Conservation (phyloP, 1,139 yeast species). For the Protomyces lactucae-debilis region DNA sequence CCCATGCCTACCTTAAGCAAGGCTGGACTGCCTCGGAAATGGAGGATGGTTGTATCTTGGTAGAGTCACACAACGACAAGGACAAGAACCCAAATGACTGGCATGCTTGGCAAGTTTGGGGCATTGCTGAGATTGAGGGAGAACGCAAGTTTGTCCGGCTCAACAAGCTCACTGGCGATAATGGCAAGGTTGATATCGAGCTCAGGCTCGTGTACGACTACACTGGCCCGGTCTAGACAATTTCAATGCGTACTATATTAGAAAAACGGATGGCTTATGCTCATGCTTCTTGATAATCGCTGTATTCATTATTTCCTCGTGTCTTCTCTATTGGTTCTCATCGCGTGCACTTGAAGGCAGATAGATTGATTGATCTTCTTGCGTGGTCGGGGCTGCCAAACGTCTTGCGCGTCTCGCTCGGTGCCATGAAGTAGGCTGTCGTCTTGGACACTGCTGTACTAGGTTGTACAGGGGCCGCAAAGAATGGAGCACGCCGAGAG, state of each 20-base stretch:
- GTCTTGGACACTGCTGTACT: neutral
- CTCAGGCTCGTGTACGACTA: neutral
- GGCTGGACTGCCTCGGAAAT: neutral
- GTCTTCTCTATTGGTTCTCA: neutral
- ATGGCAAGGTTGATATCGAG: neutral
- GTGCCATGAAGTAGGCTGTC: neutral
- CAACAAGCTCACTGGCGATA: neutral
- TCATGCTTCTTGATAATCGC: neutral
- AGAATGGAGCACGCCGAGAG: neutral
- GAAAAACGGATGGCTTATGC: neutral
- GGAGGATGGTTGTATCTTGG: neutral
- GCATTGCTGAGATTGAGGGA: neutral
- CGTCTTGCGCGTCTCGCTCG: neutral
- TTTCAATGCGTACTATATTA: too few species aligned
- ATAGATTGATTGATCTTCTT: neutral
- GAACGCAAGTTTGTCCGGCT: neutral
- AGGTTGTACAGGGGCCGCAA: neutral
- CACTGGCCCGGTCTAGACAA: neutral
- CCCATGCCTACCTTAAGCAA: neutral
- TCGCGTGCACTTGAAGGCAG: neutral
- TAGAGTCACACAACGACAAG: neutral
- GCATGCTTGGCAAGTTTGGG: neutral
- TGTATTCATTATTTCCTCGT: neutral
- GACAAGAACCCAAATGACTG: neutral
- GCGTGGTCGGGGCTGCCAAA: neutral